phyloP scores from a whole-genome alignment of 192 early-diverging fungal species.

The Coemansia sp. region DNA sequence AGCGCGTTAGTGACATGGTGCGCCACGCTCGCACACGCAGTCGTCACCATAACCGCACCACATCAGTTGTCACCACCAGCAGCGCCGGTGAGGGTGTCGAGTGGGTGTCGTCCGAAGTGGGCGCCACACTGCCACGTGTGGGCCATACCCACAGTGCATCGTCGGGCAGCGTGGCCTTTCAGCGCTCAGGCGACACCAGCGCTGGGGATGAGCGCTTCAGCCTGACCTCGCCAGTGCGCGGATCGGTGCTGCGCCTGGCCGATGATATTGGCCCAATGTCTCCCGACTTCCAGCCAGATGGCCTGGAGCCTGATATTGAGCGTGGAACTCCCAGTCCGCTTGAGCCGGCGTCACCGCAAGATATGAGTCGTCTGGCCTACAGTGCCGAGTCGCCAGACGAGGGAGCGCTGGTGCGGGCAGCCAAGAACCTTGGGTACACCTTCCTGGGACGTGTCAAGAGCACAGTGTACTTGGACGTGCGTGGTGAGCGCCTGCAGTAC shows the following conservation, averaged over 20 bases:
- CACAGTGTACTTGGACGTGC: slow-evolving; percentile 68
- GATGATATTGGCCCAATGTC: neutral
- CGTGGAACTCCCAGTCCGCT: neutral
- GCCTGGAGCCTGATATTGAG: neutral
- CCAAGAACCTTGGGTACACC: slow-evolving; percentile 75
- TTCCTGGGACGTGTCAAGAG: slow-evolving; percentile 74
- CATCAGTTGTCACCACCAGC: slow-evolving; percentile 29
- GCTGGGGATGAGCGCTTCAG: slow-evolving; percentile 6
- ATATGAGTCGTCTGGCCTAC: slow-evolving; percentile 56
- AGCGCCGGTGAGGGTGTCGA: slow-evolving; percentile 39
- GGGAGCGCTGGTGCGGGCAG: slow-evolving; percentile 83
- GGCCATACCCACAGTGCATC: slow-evolving; percentile 29
- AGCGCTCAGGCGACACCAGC: slow-evolving; percentile 7
- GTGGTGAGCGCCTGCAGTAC: slow-evolving; percentile 61
- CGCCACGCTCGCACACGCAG: slow-evolving; percentile 48
- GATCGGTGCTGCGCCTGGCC: neutral
- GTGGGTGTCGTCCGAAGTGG: slow-evolving; percentile 30
- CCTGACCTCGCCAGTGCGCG: slow-evolving; percentile 4
- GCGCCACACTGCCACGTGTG: neutral
- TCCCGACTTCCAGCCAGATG: neutral
- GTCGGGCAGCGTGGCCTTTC: slow-evolving; percentile 9
- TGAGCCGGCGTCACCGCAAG: slow-evolving; percentile 8
- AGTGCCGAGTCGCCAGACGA: slow-evolving; percentile 95
- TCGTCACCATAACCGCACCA: slow-evolving; percentile 43
- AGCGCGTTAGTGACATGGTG: slow-evolving; percentile 34